Base-by-base conservation (phyloP, 129 eudicot species). In the Ambrosia trifida region DNA sequence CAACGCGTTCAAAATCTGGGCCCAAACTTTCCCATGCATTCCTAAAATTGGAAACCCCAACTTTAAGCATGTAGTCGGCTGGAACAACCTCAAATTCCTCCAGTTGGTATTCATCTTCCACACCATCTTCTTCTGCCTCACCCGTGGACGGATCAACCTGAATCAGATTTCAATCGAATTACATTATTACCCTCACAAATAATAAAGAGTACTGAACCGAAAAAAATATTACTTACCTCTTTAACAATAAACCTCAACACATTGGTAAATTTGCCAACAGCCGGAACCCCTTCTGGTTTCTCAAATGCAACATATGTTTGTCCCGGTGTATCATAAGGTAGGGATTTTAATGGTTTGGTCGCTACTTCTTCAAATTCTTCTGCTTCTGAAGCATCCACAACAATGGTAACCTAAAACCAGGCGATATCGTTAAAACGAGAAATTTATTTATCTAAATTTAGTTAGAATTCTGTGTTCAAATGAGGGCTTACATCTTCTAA, bases 121-220 rank as follows among this genome's bases (percentile, higher is more conserved):
- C 96, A 18, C 98, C 98, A 69, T 85, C 96, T 32, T 93, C 98
- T 57, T 93, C 98, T 41, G 95, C 90, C 75, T 93, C 98, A 33
- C 98, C 98, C n/a, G 90, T 89, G 3, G 98, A 80, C 13, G 98
- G 88, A 80, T 93, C 98, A 80, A 93, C 96, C 98, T 93, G 76
- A 19, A 57, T 28, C 9, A 70, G 36, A 7, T 36, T 20, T 35
- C n/a, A 60, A 64, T 9, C 51, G 2, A 13, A 36, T 49, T 31
- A 73, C 28, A 36, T 31, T 5, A 60, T 36, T 16, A 38, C 12
- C 46, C 6, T 63, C 5, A 38, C 47, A 16, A 36, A 62, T 35
- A n/a, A 11, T 3, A 11, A 63, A 16, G 0, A 9, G 12, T 32
- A 60, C 35, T 7, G 5, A 35, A 60, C 5, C 11, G 28, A 36